Evolutionary conservation across 805 yeast species (phyloP), one percentile per base, ranked within the genome.

Genomic region (Candida namnaoensis): DNA sequence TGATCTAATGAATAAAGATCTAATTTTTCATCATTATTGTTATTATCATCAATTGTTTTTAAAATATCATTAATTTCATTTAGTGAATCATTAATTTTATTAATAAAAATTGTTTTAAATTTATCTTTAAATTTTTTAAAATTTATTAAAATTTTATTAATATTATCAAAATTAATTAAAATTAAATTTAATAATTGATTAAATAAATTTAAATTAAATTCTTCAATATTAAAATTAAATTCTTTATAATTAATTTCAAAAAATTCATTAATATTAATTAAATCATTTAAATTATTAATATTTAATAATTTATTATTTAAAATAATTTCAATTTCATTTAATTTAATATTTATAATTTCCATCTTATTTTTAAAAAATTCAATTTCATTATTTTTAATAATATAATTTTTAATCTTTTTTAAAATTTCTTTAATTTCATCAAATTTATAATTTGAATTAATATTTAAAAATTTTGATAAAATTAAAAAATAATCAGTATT

Each of bases 1-100:
- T 40, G 19, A 13, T 49, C 42, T 12, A 49, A 26, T 0, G 36
- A 13, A 36, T 51, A 51, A 3, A 51, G 35, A 14, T 27, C n/a
- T n/a, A 38, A 32, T 12, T 40, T 44, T 6, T 15, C n/a, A 1
- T 46, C 47, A 32, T 45, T 26, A 5, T 11, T 7, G 7, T 34
- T 11, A 30, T 13, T 13, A 8, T 11, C 2, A 11, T 13, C 11
- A 13, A 30, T 30, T 12, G 7, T 13, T 13, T 7, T 30, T 15
- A 49, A n/a, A 1, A 30, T 8, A 9, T 8, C 26, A 13, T 37
- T 6, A 13, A 30, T 10, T 5, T 10, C 10, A 10, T 5, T 9
- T 30, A 37, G 1, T 28, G 19, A 13, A 19, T 13, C 5, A 10
- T 15, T 6, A 13, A 26, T 28, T 4, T 37, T 26, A 12, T 28